Evolutionary conservation across 345 rosid genomes (phyloP).

Genomic region (Geranium rotundifolium): DNA sequence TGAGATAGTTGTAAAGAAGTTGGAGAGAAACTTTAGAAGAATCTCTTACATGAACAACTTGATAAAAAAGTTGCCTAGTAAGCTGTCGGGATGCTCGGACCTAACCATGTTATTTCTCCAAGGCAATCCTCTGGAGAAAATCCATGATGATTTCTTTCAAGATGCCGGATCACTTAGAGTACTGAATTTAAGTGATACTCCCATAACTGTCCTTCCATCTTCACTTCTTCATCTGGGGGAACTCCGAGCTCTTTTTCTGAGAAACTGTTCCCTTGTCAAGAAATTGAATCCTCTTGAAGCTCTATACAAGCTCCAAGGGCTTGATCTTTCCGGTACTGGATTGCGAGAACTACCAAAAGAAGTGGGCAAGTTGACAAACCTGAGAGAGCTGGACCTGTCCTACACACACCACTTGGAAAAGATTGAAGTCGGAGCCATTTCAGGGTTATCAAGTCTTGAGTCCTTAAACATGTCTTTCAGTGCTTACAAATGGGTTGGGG

Average conservation of each 20-base stretch:
- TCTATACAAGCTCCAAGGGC: conserved; percentile 20
- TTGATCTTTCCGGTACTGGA: conserved; percentile 23
- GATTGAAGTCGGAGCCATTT: conserved; percentile 17
- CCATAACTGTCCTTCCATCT: conserved; percentile 14
- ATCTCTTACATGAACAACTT: conserved; percentile 17
- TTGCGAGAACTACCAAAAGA: conserved; percentile 18
- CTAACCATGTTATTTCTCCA: conserved; percentile 19
- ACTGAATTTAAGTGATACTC: conserved; percentile 20
- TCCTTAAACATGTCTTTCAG: conserved; percentile 24
- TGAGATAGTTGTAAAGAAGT: conserved; percentile 1
- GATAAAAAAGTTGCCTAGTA: conserved; percentile 10
- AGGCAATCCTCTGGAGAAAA: conserved; percentile 20
- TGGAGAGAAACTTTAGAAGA: conserved; percentile 6
- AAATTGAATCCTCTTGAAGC: conserved; percentile 16
- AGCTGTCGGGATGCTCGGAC: conserved; percentile 9
- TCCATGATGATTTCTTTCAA: conserved; percentile 17
- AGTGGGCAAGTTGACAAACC: conserved; percentile 7
- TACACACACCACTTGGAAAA: conserved; percentile 15
- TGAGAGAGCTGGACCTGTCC: conserved; percentile 17
- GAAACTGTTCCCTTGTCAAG: conserved; percentile 15
- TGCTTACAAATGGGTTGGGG: conserved; percentile 23
- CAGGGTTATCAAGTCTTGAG: conserved; percentile 20
- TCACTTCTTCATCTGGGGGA: conserved; percentile 10
- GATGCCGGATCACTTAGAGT: conserved; percentile 15
- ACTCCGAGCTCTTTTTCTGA: conserved; percentile 17